Evolutionary conservation across 768 basidiomycete genomes (phyloP).

Genomic region (Tubosaeta brunneosetosa): DNA sequence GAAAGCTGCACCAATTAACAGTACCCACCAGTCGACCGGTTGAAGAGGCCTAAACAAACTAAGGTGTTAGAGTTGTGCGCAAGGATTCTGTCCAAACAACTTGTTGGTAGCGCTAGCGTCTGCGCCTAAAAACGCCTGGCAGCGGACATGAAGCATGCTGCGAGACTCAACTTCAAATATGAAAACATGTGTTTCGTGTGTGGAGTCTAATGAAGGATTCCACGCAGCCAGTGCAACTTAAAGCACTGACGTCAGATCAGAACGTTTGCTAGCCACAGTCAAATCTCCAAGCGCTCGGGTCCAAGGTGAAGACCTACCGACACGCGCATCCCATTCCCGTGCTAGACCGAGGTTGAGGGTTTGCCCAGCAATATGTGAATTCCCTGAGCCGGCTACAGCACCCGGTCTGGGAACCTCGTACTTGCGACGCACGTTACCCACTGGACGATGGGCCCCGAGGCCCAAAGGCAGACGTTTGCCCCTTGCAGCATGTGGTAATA

Average conservation of each 20-base stretch:
- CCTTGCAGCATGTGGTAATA: no score
- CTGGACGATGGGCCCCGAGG: no score
- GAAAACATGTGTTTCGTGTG: constrained; percentile 8
- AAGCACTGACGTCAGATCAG: constrained; percentile 5
- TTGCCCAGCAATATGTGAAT: neutral
- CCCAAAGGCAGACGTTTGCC: no score
- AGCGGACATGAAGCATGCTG: neutral
- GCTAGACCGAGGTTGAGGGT: constrained; percentile 6
- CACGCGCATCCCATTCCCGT: constrained; percentile 12
- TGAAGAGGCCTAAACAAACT: neutral
- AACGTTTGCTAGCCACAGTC: neutral
- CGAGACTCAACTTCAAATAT: neutral
- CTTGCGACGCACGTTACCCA: no score
- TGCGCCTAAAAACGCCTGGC: constrained; percentile 4
- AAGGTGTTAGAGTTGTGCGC: neutral
- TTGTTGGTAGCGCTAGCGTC: neutral
- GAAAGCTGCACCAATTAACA: neutral
- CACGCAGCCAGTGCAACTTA: neutral
- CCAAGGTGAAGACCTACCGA: constrained; percentile 6
- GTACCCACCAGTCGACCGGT: neutral
- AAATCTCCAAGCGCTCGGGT: neutral
- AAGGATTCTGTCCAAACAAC: neutral
- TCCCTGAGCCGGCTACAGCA: no score
- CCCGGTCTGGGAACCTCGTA: no score
- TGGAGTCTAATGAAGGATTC: neutral